Base-by-base conservation (phyloP, 352 stramenopile genomes). In the Pythium folliculosum region DNA sequence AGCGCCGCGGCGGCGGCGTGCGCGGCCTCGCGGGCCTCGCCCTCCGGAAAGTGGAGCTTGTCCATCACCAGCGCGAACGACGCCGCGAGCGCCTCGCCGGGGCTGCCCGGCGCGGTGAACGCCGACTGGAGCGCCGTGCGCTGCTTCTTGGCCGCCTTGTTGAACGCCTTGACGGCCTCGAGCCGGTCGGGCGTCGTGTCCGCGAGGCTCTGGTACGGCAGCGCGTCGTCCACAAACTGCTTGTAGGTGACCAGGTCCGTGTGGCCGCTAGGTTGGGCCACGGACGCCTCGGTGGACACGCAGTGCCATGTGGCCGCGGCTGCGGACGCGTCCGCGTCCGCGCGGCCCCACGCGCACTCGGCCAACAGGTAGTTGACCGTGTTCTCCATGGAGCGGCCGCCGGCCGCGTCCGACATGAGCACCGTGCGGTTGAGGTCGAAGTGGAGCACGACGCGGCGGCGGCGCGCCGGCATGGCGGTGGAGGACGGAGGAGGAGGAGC, bases 351-450 rank as follows among this genome's bases (percentile, higher is more conserved):
- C 49, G 80, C 84, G 65, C 84, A 92, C 71, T 95, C 87, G 22
- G 86, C 85, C 35, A 95, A 77, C 8, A 95, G 76, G 65, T 94
- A 95, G 68, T 94, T 84, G 63, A 95, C 82, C 19, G 87, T 95
- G 71, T 96, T 88, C 72, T 95, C 82, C 81, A 96, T 92, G n/a
- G 79, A 91, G 49, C 89, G 86, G 23, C 86, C 85, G 53, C 86
- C 89, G 21, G 88, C 87, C n/a, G 86, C 82, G 65, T 97, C 89
- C 58, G 89, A 94, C 88, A 96, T 96, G 69, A 97, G 79, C 38
- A 96, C 72, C 43, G 89, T 96, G 52, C 88, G 88, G 78, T 97
- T 97, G 56, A 96, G 71, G 63, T 97, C 89, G 59, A 96, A 94
- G 69, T 96, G 85, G 57, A 96, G 79, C 69, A 95, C 84, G 12